These are phyloP conservation scores for Tylopilus vinaceipallidus DNA, from an alignment of 768 basidiomycete species.

Conservation along the genomic window DNA sequence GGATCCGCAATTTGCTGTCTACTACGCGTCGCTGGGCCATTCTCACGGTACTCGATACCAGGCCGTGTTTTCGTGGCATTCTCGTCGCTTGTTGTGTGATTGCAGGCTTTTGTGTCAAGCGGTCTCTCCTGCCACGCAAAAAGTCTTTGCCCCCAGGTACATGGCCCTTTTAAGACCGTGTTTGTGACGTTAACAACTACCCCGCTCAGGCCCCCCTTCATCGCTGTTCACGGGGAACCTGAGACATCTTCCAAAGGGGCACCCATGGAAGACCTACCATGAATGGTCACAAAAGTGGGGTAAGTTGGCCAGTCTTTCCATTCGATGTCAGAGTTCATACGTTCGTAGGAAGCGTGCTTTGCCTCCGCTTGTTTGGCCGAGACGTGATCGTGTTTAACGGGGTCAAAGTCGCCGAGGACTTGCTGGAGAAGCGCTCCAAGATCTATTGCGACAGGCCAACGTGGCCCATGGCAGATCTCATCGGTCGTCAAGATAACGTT, in stretches of 20 bases:
- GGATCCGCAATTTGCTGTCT: too few species aligned
- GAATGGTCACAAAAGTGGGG: slow-evolving; percentile 4
- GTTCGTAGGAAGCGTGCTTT: slow-evolving; percentile 35
- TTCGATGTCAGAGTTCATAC: not conserved
- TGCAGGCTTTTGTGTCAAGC: not conserved
- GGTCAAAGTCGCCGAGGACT: slow-evolving; percentile 38
- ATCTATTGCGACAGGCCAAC: slow-evolving; percentile 51
- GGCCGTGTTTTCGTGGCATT: not conserved
- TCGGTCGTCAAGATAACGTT: slow-evolving; percentile 40
- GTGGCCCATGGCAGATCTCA: slow-evolving; percentile 44
- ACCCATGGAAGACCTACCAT: slow-evolving; percentile 7
- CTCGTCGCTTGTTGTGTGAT: not conserved
- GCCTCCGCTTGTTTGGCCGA: slow-evolving; percentile 44
- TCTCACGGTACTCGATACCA: too few species aligned
- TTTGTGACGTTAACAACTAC: not conserved
- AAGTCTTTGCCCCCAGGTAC: slow-evolving; percentile 1
- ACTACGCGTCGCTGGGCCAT: too few species aligned
- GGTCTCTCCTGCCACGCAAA: not conserved
- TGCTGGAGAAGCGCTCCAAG: slow-evolving; percentile 43
- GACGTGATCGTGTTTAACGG: slow-evolving; percentile 44
- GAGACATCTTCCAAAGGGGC: not conserved
- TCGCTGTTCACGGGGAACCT: slow-evolving; percentile 1
- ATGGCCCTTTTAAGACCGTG: not conserved
- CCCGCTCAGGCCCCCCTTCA: not conserved
- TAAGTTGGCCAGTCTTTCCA: slow-evolving; percentile 19